Conservation (phyloP, 2,329 filamentous ascomycete genomes). For the Nigrograna mackinnonii region DNA sequence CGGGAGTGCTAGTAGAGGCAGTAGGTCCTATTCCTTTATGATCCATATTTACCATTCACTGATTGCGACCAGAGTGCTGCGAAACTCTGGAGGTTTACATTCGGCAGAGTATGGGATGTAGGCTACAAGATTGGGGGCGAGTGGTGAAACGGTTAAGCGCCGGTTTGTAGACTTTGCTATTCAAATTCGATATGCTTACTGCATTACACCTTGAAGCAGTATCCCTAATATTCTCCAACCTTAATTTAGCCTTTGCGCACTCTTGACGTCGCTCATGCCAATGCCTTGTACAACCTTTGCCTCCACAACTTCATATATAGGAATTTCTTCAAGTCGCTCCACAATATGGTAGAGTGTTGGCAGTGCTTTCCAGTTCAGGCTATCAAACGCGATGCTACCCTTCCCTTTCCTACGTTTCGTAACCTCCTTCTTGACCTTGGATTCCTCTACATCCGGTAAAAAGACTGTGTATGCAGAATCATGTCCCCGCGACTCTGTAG, state of each 20-base stretch:
- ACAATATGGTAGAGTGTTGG: slow-evolving; percentile 66
- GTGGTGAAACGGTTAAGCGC: slow-evolving; percentile 36
- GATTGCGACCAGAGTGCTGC: slow-evolving; percentile 36
- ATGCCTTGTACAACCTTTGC: slow-evolving; percentile 60
- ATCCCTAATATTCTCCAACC: too few relatives aligned
- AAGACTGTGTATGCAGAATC: slow-evolving; percentile 60
- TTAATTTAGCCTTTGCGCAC: not conserved
- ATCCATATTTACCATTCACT: not conserved
- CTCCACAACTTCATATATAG: slow-evolving; percentile 59
- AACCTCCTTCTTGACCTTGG: slow-evolving; percentile 37
- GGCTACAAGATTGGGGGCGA: slow-evolving; percentile 60
- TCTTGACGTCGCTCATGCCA: slow-evolving; percentile 54
- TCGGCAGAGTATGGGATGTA: slow-evolving; percentile 54
- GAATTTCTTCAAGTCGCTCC: slow-evolving; percentile 56
- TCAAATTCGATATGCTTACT: too few relatives aligned
- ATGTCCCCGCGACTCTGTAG: slow-evolving; percentile 38
- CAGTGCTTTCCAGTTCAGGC: slow-evolving; percentile 56
- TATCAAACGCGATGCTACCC: slow-evolving; percentile 53
- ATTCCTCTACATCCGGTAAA: slow-evolving; percentile 36
- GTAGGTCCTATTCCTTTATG: too few relatives aligned
- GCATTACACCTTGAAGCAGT: too few relatives aligned
- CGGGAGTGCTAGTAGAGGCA: slow-evolving; percentile 49
- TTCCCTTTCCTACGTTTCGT: slow-evolving; percentile 39
- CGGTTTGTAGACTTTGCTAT: too few relatives aligned
- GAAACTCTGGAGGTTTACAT: slow-evolving; percentile 55